Percentiles rank a stretch among this genome's conserved stretches.
phyloP scores from a whole-genome alignment of 129 eudicot species.

The Tagetes patula region DNA sequence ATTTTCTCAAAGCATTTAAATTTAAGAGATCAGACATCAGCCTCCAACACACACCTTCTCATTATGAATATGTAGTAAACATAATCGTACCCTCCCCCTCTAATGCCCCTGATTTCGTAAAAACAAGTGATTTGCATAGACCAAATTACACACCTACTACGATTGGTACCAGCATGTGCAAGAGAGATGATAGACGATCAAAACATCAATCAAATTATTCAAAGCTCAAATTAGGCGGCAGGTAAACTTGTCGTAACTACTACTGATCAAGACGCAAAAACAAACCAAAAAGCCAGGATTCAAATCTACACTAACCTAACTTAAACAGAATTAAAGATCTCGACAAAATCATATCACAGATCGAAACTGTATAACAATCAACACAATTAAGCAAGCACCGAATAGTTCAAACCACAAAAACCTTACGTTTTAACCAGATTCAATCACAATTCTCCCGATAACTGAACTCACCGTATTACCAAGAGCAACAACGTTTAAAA shows the following conservation, averaged over 20 bases:
- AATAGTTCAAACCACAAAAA: neutral
- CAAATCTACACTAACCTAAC: constrained; percentile 16
- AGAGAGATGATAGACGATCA: neutral
- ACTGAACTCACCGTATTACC: constrained; percentile 78
- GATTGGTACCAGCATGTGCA: neutral
- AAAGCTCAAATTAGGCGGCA: constrained; percentile 9
- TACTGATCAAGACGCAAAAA: constrained; percentile 11
- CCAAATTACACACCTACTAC: neutral
- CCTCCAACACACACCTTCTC: constrained; percentile 9
- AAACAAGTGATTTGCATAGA: neutral
- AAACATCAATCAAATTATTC: neutral
- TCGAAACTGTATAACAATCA: constrained; percentile 21
- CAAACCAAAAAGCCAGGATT: constrained; percentile 3
- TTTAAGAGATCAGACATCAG: neutral
- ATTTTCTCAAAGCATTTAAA: neutral
- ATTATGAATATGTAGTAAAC: neutral
- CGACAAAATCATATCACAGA: constrained; percentile 33
- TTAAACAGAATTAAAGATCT: constrained; percentile 12
- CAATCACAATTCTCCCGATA: constrained; percentile 21
- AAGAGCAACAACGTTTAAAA: constrained; percentile 91
- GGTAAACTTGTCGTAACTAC: constrained; percentile 10
- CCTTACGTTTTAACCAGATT: constrained; percentile 9
- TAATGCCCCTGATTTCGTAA: neutral
- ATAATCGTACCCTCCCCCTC: neutral
- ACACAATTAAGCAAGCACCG: constrained; percentile 11